Evolutionary conservation across 768 basidiomycete species (phyloP), one percentile per base, ranked within the genome.

Genomic region (Leccinum longicurvipes): DNA sequence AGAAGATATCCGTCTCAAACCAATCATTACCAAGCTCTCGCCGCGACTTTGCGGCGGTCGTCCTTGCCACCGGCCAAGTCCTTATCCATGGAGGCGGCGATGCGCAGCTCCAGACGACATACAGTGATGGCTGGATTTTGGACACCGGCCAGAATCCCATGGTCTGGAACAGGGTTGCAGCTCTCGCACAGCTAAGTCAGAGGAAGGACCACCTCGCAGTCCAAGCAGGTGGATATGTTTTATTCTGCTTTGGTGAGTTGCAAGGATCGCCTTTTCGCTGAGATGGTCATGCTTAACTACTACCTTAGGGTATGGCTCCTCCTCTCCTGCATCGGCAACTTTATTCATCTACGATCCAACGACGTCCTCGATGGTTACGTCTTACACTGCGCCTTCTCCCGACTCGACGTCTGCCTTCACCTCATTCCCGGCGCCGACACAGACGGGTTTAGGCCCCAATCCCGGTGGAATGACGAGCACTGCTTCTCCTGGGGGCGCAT

Each of bases 41-140:
- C 42, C 77, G 86, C 34, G 82, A 79, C 31, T 91, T 87, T 58
- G 85, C 80, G 2, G 76, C 80, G 14, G 78, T 76, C 2, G 66
- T 76, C 9, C 74, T 85, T 29, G 70, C 76, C 21, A 77, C 76
- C 34, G 80, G 79, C 32, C 80, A 78, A 47, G 73, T 91, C 21
- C 71, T 93, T 54, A 82, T 95, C 15, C 89, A 92, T 21, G 93
- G 93, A 5, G 93, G 93, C 6, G 79, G 82, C 27, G 83, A 89
- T 63, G 80, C 78, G 4, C 64, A 55, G 34, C 73, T 84, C 41
- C 79, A 85, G 63, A 75, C 63, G 4, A 79, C 78, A n/a, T 79
- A 77, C 54, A 74, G 68, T 34, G 86, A 87, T 70, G 93, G 91
- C 15, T 88, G 83, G 85, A 77, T 87, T 52, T 79, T 87, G 32